Conservation (phyloP, 2,329 filamentous ascomycete species). For the Venturia carpophila region DNA sequence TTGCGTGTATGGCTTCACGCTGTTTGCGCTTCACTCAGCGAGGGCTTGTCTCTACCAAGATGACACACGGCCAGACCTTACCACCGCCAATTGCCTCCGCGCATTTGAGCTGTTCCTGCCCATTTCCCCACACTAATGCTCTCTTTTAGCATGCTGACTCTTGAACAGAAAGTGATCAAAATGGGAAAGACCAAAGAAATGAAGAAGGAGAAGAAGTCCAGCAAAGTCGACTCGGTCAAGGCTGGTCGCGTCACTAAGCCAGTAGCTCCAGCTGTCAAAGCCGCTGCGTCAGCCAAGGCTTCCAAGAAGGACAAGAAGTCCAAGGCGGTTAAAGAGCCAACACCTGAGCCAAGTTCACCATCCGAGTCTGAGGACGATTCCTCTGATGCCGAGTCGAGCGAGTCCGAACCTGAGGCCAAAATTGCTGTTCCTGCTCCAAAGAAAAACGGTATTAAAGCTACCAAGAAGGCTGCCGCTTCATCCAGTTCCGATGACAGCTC, state of each 20-base stretch:
- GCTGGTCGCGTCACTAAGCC: conserved; percentile 60
- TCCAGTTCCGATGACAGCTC: conserved; percentile 21
- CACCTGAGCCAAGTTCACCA: conserved; percentile 35
- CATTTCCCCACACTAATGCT: neutral
- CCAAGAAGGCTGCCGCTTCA: conserved; percentile 25
- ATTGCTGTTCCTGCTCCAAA: conserved; percentile 26
- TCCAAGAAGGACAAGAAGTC: conserved; percentile 38
- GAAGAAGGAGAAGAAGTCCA: conserved; percentile 55
- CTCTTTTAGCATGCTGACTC: conserved; percentile 8
- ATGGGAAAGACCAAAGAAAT: conserved; percentile 22
- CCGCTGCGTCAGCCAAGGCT: conserved; percentile 58
- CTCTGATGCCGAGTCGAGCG: conserved; percentile 28
- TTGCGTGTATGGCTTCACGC: neutral
- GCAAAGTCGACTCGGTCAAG: conserved; percentile 52
- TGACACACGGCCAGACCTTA: neutral
- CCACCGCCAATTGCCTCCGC: conserved; percentile 6
- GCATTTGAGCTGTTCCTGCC: conserved; percentile 9
- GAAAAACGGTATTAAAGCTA: conserved; percentile 25
- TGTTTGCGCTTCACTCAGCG: conserved; percentile 1
- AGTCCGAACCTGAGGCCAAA: conserved; percentile 29
- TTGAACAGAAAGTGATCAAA: conserved; percentile 2
- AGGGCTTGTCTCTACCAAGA: conserved; percentile 8
- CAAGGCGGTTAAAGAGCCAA: conserved; percentile 44
- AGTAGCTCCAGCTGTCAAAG: conserved; percentile 57
- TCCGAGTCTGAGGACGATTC: conserved; percentile 14